Percentiles rank a stretch among this genome's conserved stretches.
Evolutionary conservation across 495 filamentous ascomycete genomes (phyloP).

Genomic region (Zalerion maritima): DNA sequence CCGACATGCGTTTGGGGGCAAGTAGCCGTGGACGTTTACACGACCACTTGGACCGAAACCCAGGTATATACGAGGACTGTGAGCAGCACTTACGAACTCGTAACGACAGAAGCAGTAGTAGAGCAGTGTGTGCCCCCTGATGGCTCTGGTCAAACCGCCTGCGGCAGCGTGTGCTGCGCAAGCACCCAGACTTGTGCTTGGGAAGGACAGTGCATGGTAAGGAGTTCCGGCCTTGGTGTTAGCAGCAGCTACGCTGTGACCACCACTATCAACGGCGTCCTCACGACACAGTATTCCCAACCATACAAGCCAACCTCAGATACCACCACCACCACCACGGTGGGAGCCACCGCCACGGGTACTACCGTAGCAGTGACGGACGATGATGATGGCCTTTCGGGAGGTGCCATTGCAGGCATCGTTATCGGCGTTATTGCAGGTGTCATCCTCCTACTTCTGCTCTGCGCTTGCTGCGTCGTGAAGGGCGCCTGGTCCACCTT

Average conservation of each 20-base stretch:
- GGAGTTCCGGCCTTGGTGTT: conserved; percentile 17
- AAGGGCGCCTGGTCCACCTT: conserved; percentile 48
- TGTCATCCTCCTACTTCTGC: conserved; percentile 51
- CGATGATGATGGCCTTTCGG: conserved; percentile 52
- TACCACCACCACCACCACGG: conserved; percentile 19
- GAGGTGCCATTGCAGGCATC: conserved; percentile 87
- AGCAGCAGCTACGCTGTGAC: conserved; percentile 23
- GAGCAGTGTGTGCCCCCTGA: conserved; percentile 38
- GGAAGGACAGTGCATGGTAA: conserved; percentile 30
- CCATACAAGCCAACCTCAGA: conserved; percentile 60
- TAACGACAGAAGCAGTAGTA: conserved; percentile 27
- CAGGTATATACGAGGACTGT: conserved; percentile 52
- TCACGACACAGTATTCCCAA: conserved; percentile 37
- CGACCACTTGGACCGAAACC: conserved; percentile 61
- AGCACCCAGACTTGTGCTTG: conserved; percentile 51
- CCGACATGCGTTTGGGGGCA: conserved; percentile 18
- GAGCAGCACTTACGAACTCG: conserved; percentile 32
- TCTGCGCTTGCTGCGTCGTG: conserved; percentile 64
- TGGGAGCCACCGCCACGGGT: conserved; percentile 29
- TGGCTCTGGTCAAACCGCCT: conserved; percentile 46
- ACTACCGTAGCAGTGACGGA: conserved; percentile 22
- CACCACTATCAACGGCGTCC: conserved; percentile 23
- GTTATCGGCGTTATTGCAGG: conserved; percentile 78
- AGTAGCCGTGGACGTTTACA: conserved; percentile 43
- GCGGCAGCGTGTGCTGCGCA: conserved; percentile 63